A percentile compares a stretch with the other conserved stretches of the same genome.
Evolutionary conservation across 192 early-diverging fungal genomes (phyloP).

Genomic region (Coemansia sp.): DNA sequence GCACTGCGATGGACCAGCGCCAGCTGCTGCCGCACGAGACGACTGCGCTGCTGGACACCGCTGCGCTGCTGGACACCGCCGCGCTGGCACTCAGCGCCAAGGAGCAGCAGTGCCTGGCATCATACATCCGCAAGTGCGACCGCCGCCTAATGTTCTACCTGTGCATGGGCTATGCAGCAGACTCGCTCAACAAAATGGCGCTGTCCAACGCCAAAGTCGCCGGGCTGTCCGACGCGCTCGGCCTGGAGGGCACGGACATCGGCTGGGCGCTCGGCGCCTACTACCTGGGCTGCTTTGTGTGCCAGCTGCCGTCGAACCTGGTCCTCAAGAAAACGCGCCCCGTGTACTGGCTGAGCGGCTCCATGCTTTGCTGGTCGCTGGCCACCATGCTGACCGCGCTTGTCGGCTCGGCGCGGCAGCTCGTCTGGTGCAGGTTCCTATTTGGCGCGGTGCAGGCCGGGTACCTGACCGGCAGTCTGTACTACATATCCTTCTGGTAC

Average conservation of each 20-base stretch:
- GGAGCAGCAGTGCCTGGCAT: slow-evolving; percentile 16
- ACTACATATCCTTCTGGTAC: slow-evolving; percentile 53
- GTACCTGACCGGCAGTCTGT: slow-evolving; percentile 43
- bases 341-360: slow-evolving; percentile 31
- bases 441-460: slow-evolving; percentile 50
- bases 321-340: slow-evolving; percentile 35
- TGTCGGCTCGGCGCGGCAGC: slow-evolving; percentile 7
- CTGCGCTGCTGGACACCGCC: background rate
- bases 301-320: slow-evolving; percentile 48
- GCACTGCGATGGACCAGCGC: background rate
- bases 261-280: slow-evolving; percentile 36
- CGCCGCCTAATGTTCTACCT: slow-evolving; percentile 34
- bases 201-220: slow-evolving; percentile 41
- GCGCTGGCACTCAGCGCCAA: slow-evolving; percentile 12
- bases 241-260: slow-evolving; percentile 29
- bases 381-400: slow-evolving; percentile 28
- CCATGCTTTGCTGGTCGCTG: slow-evolving; percentile 35
- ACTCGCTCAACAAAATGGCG: slow-evolving; percentile 50
- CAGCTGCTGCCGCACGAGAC: background rate
- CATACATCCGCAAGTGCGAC: slow-evolving; percentile 46
- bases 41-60: background rate
- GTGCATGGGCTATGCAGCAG: slow-evolving; percentile 40
- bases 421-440: slow-evolving; percentile 24
- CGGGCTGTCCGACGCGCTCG: slow-evolving; percentile 29
- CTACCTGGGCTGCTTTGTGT: slow-evolving; percentile 45